Base-by-base conservation (phyloP, 371 early-diverging fungal species). In the Rhizopus delemar region DNA sequence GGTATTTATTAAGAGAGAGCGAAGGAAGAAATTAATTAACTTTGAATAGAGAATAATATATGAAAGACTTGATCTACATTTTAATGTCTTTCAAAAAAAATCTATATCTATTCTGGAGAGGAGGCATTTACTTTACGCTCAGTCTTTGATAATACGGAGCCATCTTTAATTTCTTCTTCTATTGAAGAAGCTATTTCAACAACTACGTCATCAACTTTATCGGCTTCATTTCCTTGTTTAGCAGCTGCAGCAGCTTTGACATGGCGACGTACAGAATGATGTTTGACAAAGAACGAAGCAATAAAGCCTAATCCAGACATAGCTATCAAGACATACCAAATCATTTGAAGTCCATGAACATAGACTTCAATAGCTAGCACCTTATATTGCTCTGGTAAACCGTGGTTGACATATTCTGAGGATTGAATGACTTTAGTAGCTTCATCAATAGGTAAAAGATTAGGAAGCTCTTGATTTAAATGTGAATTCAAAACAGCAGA, bases 311-410 rank as follows among this genome's bases (percentile, higher is more conserved):
- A 43, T 45, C 74, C 73, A 9, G 63, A 3, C 69, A 74, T 65
- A 8, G 70, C 64, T 16, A 61, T 68, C 49, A 74, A 53, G n/a
- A 80, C 69, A 54, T 69, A 65, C 73, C 74, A 80, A 22, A 77
- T 57, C 35, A 71, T 48, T n/a, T 48, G 71, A 28, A 80, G 53
- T 3, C 61, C 60, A 0, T 66, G 50, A 0, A 71, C 69, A 53
- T 77, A 75, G 5, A 64, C 56, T 8, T 52, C 34, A 0, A 77
- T 15, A 13, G 67, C 65, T 7, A 29, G 13, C 7, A 53, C 60
- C 5, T 64, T 12, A 48, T 73, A 73, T 32, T 74, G 64, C 34
- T 53, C 29, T 38, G 77, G 73, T 8, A 80, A 59, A 9, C 75
- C 75, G 16, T 70, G 41, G 38, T 71, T 70, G 8, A 80, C 65